These are phyloP conservation scores for Heterococcus sp. DNA, from an alignment of 108 stramenopile species.

Conservation along the genomic window DNA sequence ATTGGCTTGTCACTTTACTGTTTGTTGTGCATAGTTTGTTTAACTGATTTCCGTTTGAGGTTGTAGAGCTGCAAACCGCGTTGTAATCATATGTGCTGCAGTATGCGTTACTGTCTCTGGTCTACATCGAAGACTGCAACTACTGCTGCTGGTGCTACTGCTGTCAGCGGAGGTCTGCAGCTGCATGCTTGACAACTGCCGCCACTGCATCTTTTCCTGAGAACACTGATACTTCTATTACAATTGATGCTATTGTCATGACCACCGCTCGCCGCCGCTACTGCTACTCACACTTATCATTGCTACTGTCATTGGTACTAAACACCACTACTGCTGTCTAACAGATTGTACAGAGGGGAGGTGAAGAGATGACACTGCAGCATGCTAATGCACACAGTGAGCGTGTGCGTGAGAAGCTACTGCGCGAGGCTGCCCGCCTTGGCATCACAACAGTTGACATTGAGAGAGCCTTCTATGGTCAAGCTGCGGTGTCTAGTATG, in stretches of 20 bases:
- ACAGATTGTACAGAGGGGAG: not conserved
- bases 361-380: not conserved
- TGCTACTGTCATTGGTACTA: not conserved
- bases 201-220: too few species aligned
- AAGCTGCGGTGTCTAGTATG: not conserved
- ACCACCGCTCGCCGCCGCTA: not conserved
- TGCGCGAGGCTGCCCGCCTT: not conserved
- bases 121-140: not conserved
- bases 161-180: too few species aligned
- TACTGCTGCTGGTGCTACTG: too few species aligned
- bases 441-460: not conserved
- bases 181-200: too few species aligned
- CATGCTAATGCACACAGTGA: not conserved
- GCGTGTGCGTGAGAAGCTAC: not conserved
- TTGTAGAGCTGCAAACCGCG: too few species aligned
- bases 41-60: not conserved
- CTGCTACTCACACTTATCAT: not conserved
- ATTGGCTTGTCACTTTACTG: not conserved
- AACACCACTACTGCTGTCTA: too few species aligned
- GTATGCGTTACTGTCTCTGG: not conserved
- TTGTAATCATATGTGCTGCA: not conserved
- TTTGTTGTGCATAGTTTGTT: not conserved
- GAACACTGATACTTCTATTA: not conserved
- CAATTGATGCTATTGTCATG: not conserved
- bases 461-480: not conserved